Evolutionary conservation across 169 alveolate species (phyloP), one percentile per base, ranked within the genome.

Genomic region (Eimeria acervulina): DNA sequence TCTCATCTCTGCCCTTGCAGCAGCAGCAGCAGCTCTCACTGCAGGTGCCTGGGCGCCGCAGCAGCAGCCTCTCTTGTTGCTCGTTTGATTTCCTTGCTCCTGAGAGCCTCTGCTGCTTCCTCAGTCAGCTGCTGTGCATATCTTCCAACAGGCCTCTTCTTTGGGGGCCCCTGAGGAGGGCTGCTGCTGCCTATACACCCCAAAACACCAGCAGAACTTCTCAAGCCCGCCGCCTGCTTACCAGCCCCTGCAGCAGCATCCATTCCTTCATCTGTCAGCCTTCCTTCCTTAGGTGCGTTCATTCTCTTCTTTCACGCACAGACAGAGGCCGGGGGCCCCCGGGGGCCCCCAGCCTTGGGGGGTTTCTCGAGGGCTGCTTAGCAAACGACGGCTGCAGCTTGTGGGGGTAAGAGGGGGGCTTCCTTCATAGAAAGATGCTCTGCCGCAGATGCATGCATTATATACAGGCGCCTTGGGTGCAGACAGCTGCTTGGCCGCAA

Each of bases 141-240:
- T 26, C 13, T 6, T 21, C 38, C 13, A 63, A 36, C 74, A 63
- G 74, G 74, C 74, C 74, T 21, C 74, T 63, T 63, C 59, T 51
- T 51, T 63, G 74, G 74, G 74, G 74, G 74, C 74, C 74, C 74
- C 74, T 68, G 26, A 68, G 78, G 78, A 31, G 44, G 78, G 21
- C 44, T 26, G 74, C 44, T 8, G 78, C 78, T 31, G 10, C 78
- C 40, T 23, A 68, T 68, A 68, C 78, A 68, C 78, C 78, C 19
- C 10, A 68, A 68, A 23, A 23, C 38, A 33, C 74, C 74, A 33
- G 74, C 74, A 63, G 15, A 17, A 51, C 59, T 21, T 13, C n/a
- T 21, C n/a, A 2, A 17, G 8, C 21, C n/a, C 68, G 3, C 8
- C 68, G 21, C 33, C 36, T n/a, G 36, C 78, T 0, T 68, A 5